Percentiles rank a stretch among this genome's conserved stretches.
Conservation (phyloP, 228 moss, liverwort and hornwort genomes). For the Sphagnum fallax region DNA sequence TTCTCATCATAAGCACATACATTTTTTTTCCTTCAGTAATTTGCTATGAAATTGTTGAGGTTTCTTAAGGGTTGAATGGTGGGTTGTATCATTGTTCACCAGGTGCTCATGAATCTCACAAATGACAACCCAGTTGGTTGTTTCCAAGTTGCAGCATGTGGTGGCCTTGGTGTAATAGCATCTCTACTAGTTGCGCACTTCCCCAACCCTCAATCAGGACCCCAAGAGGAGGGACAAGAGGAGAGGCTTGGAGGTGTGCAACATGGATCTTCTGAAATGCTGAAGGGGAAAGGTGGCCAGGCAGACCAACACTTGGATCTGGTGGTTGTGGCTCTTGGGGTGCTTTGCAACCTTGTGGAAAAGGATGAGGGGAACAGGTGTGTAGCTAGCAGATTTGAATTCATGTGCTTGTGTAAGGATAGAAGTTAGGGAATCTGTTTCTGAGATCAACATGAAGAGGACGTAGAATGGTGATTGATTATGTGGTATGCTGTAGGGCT, state of each 20-base stretch:
- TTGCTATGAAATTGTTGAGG: too few species aligned
- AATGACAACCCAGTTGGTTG: constrained; percentile 96
- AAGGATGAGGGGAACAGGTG: constrained; percentile 90
- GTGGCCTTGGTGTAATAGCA: constrained; percentile 76
- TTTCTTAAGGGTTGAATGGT: background rate
- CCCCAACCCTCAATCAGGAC: constrained; percentile 40
- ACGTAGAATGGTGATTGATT: background rate
- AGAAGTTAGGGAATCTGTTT: background rate
- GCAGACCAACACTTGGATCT: constrained; percentile 90
- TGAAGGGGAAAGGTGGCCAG: constrained; percentile 42
- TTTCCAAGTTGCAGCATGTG: constrained; percentile 84
- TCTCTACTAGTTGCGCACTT: constrained; percentile 81
- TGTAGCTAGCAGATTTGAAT: background rate
- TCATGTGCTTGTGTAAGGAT: background rate
- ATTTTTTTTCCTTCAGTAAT: too few species aligned
- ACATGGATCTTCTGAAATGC: constrained; percentile 13
- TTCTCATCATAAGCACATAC: too few species aligned
- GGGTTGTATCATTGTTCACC: constrained; percentile 1
- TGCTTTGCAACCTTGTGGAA: constrained; percentile 95
- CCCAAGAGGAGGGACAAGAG: constrained; percentile 7
- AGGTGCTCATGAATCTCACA: constrained; percentile 99
- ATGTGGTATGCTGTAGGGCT: constrained; percentile 38
- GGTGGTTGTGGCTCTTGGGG: constrained; percentile 82
- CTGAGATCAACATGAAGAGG: too few species aligned
- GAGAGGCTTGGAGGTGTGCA: background rate